Percentiles rank a stretch among this genome's conserved stretches.
These are phyloP conservation scores for Hymenoscyphus fraxineus DNA, from an alignment of 2,329 filamentous ascomycete genomes.

Conservation along the genomic window DNA sequence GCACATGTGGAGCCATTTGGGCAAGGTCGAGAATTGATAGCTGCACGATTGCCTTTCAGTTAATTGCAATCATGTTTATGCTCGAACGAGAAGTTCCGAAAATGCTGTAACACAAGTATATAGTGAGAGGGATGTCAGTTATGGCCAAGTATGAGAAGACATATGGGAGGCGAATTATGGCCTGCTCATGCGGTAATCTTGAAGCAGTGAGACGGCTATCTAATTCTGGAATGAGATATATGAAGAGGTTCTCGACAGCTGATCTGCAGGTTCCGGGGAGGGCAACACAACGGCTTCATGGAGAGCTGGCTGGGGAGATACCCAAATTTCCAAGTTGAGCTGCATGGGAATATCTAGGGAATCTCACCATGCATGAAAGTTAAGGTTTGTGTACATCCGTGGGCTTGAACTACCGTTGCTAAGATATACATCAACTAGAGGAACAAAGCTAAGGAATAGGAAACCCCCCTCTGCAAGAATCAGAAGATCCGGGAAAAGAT, in stretches of 20 bases:
- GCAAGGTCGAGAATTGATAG: background rate
- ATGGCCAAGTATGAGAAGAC: background rate
- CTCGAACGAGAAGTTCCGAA: background rate
- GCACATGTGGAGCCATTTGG: conserved; percentile 2
- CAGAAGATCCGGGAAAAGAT: background rate
- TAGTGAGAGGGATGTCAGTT: background rate
- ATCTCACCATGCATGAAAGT: conserved; percentile 15
- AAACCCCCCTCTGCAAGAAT: background rate
- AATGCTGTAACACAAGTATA: background rate
- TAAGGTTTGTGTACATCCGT: conserved; percentile 9
- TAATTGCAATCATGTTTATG: background rate
- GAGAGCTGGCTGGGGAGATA: conserved; percentile 5
- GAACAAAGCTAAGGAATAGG: background rate
- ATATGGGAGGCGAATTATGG: background rate
- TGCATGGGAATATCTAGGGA: background rate
- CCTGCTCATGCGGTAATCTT: conserved; percentile 8
- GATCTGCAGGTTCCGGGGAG: conserved; percentile 11
- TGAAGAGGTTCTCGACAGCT: background rate
- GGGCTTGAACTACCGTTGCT: background rate
- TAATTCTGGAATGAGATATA: conserved; percentile 13
- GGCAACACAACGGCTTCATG: conserved; percentile 10
- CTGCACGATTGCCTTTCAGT: background rate
- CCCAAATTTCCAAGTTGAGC: background rate
- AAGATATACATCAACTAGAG: background rate
- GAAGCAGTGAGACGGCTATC: conserved; percentile 12